Evolutionary conservation across 2,329 filamentous ascomycete genomes (phyloP).

Genomic region (Nakataea oryzae): DNA sequence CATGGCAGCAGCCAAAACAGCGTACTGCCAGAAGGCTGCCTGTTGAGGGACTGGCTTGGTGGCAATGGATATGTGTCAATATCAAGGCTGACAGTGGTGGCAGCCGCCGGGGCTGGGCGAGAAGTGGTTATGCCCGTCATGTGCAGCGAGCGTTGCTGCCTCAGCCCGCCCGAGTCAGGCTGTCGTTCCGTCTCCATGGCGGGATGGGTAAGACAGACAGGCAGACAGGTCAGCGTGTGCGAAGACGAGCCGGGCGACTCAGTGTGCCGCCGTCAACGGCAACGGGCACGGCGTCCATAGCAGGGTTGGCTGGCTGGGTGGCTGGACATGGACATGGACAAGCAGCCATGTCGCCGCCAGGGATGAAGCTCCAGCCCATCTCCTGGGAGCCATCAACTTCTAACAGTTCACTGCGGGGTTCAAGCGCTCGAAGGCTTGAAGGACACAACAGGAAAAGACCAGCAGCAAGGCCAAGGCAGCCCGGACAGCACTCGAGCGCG

Average conservation of each 20-base stretch:
- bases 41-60: no score
- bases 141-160: neutral
- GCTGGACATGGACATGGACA: no score
- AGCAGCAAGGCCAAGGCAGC: no score
- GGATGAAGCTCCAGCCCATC: no score
- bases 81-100: neutral
- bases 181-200: neutral
- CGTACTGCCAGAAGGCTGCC: no score
- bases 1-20: neutral
- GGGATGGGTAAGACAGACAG: neutral
- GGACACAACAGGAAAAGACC: neutral
- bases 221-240: neutral
- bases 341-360: neutral
- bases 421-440: no score
- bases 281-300: no score
- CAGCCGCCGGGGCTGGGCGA: neutral
- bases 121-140: neutral
- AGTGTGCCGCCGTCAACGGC: neutral
- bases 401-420: no score
- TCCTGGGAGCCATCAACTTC: no score
- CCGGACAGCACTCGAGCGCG: no score
- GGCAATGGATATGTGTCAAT: neutral
- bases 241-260: neutral
- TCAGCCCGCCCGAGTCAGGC: neutral
- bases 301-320: no score